Evolutionary conservation across 1,284 basidiomycete species (phyloP).

Genomic region (Cryptococcus wingfieldii): DNA sequence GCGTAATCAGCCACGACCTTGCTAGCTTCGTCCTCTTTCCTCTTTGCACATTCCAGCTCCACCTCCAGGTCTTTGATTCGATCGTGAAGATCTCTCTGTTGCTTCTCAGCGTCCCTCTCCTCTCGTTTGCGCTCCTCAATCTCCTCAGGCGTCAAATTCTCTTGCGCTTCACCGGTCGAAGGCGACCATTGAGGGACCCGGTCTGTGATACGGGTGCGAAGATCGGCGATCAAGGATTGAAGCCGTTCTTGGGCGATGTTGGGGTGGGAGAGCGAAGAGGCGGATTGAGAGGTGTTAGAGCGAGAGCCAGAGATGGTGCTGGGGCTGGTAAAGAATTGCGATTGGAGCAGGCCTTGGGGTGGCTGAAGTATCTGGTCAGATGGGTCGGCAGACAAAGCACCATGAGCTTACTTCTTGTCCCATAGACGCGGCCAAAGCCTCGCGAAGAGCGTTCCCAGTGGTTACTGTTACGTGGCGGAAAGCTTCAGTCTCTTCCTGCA

Average conservation of each 20-base stretch:
- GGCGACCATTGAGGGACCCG: slow-evolving; percentile 7
- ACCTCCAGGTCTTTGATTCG: slow-evolving; percentile 45
- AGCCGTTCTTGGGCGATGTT: slow-evolving; percentile 40
- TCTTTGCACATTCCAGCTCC: slow-evolving; percentile 35
- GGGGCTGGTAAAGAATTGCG: slow-evolving; percentile 28
- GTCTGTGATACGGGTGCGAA: slow-evolving; percentile 24
- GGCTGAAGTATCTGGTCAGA: slow-evolving; percentile 12
- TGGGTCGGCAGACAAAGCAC: background rate
- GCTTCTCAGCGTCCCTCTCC: slow-evolving; percentile 31
- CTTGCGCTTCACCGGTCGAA: background rate
- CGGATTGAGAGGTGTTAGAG: slow-evolving; percentile 21
- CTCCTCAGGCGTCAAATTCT: slow-evolving; percentile 17
- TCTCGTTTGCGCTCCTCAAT: slow-evolving; percentile 22
- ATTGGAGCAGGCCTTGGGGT: slow-evolving; percentile 23
- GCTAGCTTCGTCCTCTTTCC: slow-evolving; percentile 37
- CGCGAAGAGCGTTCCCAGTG: slow-evolving; percentile 65
- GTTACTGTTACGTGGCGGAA: slow-evolving; percentile 66
- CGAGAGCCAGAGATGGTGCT: slow-evolving; percentile 6
- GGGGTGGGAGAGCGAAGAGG: slow-evolving; percentile 44
- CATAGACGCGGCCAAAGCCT: slow-evolving; percentile 46
- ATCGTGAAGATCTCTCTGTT: slow-evolving; percentile 32
- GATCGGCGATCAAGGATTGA: slow-evolving; percentile 26
- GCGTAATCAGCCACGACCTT: slow-evolving; percentile 36
- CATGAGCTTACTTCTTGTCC: slow-evolving; percentile 29
- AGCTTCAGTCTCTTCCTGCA: slow-evolving; percentile 66